Conservation (phyloP, 768 basidiomycete species). For the Paxillus involutus region DNA sequence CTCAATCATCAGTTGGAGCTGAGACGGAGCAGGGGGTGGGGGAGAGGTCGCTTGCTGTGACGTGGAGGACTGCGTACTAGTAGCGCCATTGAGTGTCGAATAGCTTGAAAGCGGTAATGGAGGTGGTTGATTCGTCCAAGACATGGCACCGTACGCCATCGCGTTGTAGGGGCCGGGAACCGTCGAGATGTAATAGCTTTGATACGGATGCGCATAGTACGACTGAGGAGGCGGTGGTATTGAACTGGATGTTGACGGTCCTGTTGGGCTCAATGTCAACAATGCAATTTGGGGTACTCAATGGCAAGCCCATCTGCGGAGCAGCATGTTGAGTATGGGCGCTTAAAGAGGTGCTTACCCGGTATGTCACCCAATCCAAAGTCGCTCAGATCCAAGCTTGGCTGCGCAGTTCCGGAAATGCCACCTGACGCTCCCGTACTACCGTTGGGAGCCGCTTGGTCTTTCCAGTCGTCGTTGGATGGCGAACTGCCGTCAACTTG, state of each 20-base stretch:
- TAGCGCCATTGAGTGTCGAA: constrained; percentile 79
- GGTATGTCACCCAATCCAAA: constrained; percentile 42
- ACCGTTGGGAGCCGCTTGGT: constrained; percentile 25
- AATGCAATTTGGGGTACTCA: background rate
- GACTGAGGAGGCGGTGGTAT: constrained; percentile 40
- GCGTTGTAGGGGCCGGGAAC: constrained; percentile 51
- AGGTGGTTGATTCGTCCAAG: constrained; percentile 43
- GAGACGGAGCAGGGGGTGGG: constrained; percentile 18
- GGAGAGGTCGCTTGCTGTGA: constrained; percentile 33
- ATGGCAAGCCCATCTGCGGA: constrained; percentile 5
- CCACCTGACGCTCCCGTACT: constrained; percentile 27
- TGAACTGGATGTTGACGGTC: constrained; percentile 40
- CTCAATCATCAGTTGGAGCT: constrained; percentile 65
- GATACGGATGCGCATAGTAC: constrained; percentile 42
- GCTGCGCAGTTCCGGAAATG: constrained; percentile 26
- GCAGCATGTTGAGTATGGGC: constrained; percentile 19
- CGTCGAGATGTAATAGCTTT: constrained; percentile 40
- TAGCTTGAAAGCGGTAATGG: constrained; percentile 68
- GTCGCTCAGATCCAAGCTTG: constrained; percentile 41
- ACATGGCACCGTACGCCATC: constrained; percentile 50
- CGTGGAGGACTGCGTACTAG: constrained; percentile 38
- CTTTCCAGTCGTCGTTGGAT: constrained; percentile 42
- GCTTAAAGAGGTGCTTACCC: constrained; percentile 39
- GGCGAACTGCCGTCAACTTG: constrained; percentile 28
- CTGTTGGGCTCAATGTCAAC: constrained; percentile 20